Conservation (phyloP, 2,329 filamentous ascomycete species). For the Macrophomina tecta region DNA sequence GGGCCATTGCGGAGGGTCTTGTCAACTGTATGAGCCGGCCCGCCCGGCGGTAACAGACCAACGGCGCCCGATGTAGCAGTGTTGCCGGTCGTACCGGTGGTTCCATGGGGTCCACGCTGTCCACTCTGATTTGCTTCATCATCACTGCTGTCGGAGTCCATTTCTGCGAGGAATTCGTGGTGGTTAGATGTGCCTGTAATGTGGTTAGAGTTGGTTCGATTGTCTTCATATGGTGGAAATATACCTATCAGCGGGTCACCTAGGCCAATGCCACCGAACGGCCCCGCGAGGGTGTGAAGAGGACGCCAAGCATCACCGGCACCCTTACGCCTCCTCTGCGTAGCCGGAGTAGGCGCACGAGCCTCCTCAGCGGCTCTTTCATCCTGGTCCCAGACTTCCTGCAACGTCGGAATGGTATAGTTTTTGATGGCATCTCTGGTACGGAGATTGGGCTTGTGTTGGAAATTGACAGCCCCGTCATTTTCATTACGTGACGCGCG, state of each 20-base stretch:
- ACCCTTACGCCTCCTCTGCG: slow-evolving; percentile 68
- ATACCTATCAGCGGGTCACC: slow-evolving; percentile 74
- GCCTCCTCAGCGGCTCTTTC: slow-evolving; percentile 74
- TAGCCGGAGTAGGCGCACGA: slow-evolving; percentile 68
- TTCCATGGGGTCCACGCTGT: slow-evolving; percentile 30
- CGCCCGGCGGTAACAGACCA: slow-evolving; percentile 53
- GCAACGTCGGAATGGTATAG: slow-evolving; percentile 78
- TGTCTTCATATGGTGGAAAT: slow-evolving; percentile 51
- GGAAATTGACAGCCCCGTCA: slow-evolving; percentile 53
- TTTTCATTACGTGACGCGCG: slow-evolving; percentile 39
- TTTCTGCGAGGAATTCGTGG: slow-evolving; percentile 35
- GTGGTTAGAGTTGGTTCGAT: neutral
- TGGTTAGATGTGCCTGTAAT: slow-evolving; percentile 72
- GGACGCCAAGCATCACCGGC: slow-evolving; percentile 70
- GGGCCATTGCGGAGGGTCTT: slow-evolving; percentile 64
- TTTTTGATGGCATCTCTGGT: slow-evolving; percentile 76
- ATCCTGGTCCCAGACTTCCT: slow-evolving; percentile 71
- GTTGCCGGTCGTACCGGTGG: slow-evolving; percentile 37
- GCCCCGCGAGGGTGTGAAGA: slow-evolving; percentile 87
- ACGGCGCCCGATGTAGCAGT: neutral
- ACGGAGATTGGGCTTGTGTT: slow-evolving; percentile 62
- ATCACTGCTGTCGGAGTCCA: slow-evolving; percentile 90
- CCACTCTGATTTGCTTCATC: slow-evolving; percentile 54
- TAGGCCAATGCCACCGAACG: slow-evolving; percentile 86
- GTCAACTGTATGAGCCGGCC: slow-evolving; percentile 63